phyloP scores from a whole-genome alignment of 768 basidiomycete genomes.

The Tylopilus subfusipes region DNA sequence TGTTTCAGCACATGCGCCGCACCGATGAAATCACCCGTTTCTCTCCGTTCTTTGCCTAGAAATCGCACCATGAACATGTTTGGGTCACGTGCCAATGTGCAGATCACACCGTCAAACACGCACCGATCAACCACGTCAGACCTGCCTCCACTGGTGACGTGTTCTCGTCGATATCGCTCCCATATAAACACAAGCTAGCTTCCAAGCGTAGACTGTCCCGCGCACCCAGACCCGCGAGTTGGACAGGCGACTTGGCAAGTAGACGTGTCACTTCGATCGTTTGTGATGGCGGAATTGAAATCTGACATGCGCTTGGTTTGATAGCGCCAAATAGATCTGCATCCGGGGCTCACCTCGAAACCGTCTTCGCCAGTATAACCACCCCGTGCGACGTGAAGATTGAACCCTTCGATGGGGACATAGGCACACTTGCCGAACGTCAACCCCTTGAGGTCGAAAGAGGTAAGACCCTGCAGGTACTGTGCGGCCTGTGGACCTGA shows the following conservation, averaged over 20 bases:
- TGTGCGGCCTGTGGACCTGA: constrained; percentile 78
- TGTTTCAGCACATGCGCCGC: constrained; percentile 69
- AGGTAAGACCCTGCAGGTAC: constrained; percentile 73
- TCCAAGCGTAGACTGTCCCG: constrained; percentile 93
- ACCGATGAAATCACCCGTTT: constrained; percentile 73
- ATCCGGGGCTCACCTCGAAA: constrained; percentile 63
- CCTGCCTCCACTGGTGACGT: constrained; percentile 90
- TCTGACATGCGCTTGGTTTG: constrained; percentile 42
- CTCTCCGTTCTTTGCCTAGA: constrained; percentile 78
- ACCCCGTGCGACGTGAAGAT: constrained; percentile 83
- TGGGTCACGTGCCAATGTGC: background rate
- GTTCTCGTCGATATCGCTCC: constrained; percentile 86
- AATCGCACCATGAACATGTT: background rate
- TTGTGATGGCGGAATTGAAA: constrained; percentile 80
- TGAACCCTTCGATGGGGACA: constrained; percentile 59
- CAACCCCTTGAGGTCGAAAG: constrained; percentile 67
- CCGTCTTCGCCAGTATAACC: constrained; percentile 99
- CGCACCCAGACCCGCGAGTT: constrained; percentile 87
- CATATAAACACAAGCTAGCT: constrained; percentile 96
- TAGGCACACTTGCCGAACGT: constrained; percentile 86
- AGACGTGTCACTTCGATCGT: constrained; percentile 66
- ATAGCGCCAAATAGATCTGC: background rate
- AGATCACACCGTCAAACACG: constrained; percentile 22
- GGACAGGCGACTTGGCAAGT: constrained; percentile 61
- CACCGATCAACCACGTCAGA: constrained; percentile 90